Evolutionary conservation across 768 basidiomycete species (phyloP).

Genomic region (Mycena alexandri): DNA sequence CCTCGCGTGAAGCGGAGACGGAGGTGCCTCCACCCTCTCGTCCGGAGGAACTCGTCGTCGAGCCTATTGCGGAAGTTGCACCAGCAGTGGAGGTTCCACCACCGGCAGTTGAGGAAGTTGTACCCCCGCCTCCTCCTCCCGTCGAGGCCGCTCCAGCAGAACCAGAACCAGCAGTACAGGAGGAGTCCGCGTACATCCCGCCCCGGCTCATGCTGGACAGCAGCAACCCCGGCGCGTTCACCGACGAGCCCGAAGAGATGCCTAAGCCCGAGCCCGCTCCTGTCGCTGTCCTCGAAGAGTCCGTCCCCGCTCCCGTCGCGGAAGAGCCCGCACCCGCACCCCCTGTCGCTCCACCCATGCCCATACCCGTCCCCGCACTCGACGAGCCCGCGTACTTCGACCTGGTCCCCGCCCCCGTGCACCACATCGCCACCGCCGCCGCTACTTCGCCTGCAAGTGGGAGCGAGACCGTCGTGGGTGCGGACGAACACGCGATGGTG

Average conservation of each 20-base stretch:
- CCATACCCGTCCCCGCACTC: constrained; percentile 19
- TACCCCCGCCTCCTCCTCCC: neutral
- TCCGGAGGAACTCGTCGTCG: constrained; percentile 26
- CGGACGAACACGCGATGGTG: constrained; percentile 6
- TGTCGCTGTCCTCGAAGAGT: constrained; percentile 46
- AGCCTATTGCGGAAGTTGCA: neutral
- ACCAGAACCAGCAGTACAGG: constrained; percentile 35
- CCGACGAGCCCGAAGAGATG: constrained; percentile 63
- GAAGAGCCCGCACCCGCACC: constrained; percentile 27
- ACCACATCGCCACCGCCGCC: neutral
- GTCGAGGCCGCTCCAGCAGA: neutral
- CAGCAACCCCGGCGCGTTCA: constrained; percentile 65
- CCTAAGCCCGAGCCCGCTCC: constrained; percentile 22
- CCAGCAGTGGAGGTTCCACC: constrained; percentile 15
- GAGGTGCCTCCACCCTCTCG: constrained; percentile 26
- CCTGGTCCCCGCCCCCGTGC: constrained; percentile 12
- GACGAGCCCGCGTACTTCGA: constrained; percentile 26
- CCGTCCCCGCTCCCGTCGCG: constrained; percentile 23
- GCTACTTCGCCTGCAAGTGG: constrained; percentile 22
- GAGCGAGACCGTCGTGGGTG: constrained; percentile 23
- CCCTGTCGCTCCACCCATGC: constrained; percentile 14
- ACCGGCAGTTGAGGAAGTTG: neutral
- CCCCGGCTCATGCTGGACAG: constrained; percentile 55
- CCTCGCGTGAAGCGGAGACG: constrained; percentile 53
- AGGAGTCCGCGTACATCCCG: constrained; percentile 47